Base-by-base conservation (phyloP, 371 early-diverging fungal genomes). In the Sporodiniella umbellata region DNA sequence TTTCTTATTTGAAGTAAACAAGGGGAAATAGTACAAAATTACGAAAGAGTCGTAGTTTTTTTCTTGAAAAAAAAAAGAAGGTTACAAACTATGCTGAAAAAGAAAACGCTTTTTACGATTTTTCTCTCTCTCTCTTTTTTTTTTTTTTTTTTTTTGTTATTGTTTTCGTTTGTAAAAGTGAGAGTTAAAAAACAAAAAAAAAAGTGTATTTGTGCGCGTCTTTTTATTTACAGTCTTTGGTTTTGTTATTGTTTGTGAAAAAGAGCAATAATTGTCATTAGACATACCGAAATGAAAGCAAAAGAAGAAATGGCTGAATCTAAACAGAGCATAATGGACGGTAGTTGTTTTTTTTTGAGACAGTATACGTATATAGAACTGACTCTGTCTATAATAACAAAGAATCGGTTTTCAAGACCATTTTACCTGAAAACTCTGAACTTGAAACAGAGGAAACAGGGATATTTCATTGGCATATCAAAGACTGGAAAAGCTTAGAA, bases 401-500 rank as follows among this genome's bases (percentile, higher is more conserved):
- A 15, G 38, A 39, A 19, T 17, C 62, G 14, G 53, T 62, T 31
- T 45, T 62, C 21, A 48, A 48, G 2, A 12, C 39, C 8, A 14
- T 53, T 25, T 45, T 62, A 18, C 54, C 63, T 12, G 35, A 54
- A 44, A 54, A 51, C 24, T 33, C 10, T 23, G 63, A 63, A 2
- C 21, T 63, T 15, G 48, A 63, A 39, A 54, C 54, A 30, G 53
- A 51, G 15, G 39, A 21, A 11, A 51, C 43, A 22, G 48, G 40
- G 10, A 31, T 25, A 7, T 63, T 37, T 19, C 52, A 58, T 30
- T 63, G 63, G 63, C 42, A 58, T 28, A 58, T 63, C 17, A 42
- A 51, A 3, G 49, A 63, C 24, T 63, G 63, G 63, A 63, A 58
- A 24, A 15, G 38, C n/a, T 35, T 63, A 30, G 55, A 63, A 28